phyloP scores from a whole-genome alignment of 2,329 filamentous ascomycete species.

The Penicillium psychrosexuale region DNA sequence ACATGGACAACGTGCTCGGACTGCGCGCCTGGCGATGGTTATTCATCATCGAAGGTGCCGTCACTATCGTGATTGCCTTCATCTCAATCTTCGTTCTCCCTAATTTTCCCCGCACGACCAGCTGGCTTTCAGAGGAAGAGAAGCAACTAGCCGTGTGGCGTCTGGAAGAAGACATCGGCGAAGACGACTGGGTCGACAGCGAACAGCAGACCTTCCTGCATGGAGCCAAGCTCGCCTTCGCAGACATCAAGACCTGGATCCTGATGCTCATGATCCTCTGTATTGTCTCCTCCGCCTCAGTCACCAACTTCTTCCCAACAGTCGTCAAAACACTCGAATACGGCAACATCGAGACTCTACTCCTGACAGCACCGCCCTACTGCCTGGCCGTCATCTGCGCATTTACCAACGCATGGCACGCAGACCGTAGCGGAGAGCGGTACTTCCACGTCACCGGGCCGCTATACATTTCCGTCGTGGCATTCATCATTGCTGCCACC shows the following conservation, averaged over 20 bases:
- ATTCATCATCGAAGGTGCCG: constrained; percentile 67
- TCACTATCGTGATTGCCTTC: constrained; percentile 61
- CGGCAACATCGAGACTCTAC: constrained; percentile 56
- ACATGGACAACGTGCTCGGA: constrained; percentile 57
- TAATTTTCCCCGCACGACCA: constrained; percentile 62
- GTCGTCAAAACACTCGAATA: constrained; percentile 68
- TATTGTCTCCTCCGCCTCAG: constrained; percentile 56
- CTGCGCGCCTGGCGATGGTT: constrained; percentile 62
- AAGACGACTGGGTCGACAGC: constrained; percentile 60
- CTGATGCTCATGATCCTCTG: constrained; percentile 58
- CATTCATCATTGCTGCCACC: constrained; percentile 66
- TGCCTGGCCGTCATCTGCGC: constrained; percentile 59
- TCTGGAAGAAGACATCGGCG: constrained; percentile 62
- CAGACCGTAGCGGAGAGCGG: constrained; percentile 67
- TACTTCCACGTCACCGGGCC: constrained; percentile 66
- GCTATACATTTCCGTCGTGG: constrained; percentile 58
- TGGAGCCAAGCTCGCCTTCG: constrained; percentile 56
- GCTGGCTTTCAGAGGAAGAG: constrained; percentile 59
- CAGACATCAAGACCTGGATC: constrained; percentile 60
- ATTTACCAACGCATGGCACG: constrained; percentile 65
- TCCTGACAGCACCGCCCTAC: constrained; percentile 65
- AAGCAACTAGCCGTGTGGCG: constrained; percentile 58
- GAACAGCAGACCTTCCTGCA: constrained; percentile 51
- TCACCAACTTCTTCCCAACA: constrained; percentile 68
- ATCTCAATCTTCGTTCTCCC: constrained; percentile 60